These are phyloP conservation scores for Vicia sativa DNA, from an alignment of 306 rosid genomes.

Conservation along the genomic window DNA sequence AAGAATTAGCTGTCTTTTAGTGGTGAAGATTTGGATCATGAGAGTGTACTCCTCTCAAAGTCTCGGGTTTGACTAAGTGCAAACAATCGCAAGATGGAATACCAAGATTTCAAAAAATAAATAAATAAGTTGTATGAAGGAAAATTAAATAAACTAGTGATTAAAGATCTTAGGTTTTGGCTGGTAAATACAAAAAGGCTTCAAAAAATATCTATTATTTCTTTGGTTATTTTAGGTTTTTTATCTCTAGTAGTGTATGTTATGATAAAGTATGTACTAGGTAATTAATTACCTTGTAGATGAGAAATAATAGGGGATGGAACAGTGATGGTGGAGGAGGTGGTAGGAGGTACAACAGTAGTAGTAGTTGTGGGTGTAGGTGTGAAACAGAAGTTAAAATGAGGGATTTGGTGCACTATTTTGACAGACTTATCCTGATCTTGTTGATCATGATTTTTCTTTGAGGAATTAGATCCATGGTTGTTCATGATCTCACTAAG, in stretches of 20 bases:
- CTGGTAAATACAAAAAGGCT: too few relatives aligned
- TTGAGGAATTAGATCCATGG: conserved; percentile 43
- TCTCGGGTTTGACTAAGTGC: too few relatives aligned
- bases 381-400: conserved; percentile 46
- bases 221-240: neutral
- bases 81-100: too few relatives aligned
- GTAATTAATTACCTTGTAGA: conserved; percentile 54
- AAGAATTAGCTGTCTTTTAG: neutral
- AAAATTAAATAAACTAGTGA: neutral
- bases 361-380: conserved; percentile 37
- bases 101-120: too few relatives aligned
- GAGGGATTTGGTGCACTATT: conserved; percentile 43
- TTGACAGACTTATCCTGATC: conserved; percentile 47
- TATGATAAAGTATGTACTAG: neutral
- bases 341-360: conserved; percentile 32
- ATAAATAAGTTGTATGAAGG: neutral
- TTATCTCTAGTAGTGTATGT: neutral
- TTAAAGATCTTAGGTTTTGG: neutral
- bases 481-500: conserved; percentile 67
- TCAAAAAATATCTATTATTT: neutral
- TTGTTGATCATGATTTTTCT: conserved; percentile 49
- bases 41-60: too few relatives aligned
- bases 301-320: conserved; percentile 51
- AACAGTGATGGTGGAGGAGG: conserved; percentile 45
- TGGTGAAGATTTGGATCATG: too few relatives aligned